Evolutionary conservation across 441 rosid species (phyloP), one percentile per base, ranked within the genome.

Genomic region (Aleurites moluccanus): DNA sequence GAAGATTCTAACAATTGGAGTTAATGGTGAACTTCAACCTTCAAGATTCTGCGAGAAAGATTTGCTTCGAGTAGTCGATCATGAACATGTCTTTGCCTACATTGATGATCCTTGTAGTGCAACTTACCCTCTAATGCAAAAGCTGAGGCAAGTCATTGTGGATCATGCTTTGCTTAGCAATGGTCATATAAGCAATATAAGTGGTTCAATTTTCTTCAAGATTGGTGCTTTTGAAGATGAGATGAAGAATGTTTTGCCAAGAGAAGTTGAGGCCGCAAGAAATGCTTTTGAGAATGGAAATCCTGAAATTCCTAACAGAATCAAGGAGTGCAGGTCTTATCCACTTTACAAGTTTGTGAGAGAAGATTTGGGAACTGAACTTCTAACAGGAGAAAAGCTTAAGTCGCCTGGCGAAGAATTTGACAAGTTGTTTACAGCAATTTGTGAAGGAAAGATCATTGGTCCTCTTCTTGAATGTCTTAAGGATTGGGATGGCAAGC

Each of bases 281-380:
- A 35, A 52, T 0, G 78, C 75, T 0, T 75, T 67, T 6, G 91
- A 85, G 68, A 83, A 71, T 16, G 86, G 88, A 6, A 85, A 80
- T 44, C 50, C 86, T 0, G 81, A 67, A 21, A 78, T 88, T 4
- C 85, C 88, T 2, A 86, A 86, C 82, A 66, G 83, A 80, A 88
- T 88, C 67, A 82, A 78, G 79, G 87, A 88, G n/a, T 86, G 91
- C 75, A 82, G 90, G 67, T 88, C 91, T 8, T 88, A 86, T 70
- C 91, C 90, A 4, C 18, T 88, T 65, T 75, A 86, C 67, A 85
- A 76, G 76, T 82, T 86, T 13, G 88, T 86, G 45, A 82, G 91
- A 75, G 87, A 87, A 57, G 87, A 80, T 72, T 27, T 87, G n/a
- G 85, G 86, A 1, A 77, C 86, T 0, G 68, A 78, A 52, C 68